Base-by-base conservation (phyloP, 108 stramenopile species). In the Cyclotella choctawhatcheeana region DNA sequence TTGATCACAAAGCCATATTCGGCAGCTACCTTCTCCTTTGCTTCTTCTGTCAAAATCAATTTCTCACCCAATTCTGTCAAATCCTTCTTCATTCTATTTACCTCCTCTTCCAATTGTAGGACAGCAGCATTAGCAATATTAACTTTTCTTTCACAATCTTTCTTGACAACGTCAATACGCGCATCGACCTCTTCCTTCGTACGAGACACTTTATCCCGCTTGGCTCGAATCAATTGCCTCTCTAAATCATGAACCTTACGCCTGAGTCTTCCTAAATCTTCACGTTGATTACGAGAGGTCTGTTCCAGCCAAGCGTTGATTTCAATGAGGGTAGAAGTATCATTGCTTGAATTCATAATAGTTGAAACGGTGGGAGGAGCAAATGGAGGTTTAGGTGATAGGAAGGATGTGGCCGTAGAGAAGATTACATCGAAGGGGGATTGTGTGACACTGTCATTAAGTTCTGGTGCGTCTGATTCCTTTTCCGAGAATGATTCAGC, bases 1-100 rank as follows among this genome's bases (percentile, higher is more conserved):
- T 70, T 73, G 27, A 45, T 40, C 22, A 61, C 71, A 60, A 67
- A 73, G 25, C 27, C 48, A 18, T 72, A 79, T 30, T 79, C 78
- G 18, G 78, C 78, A 0, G 66, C 65, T 1, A 72, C 32, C 10
- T 66, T 71, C 21, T 72, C 78, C 44, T 68, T 79, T 2, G 31
- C 65, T 53, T 79, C 78, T 24, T 71, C 29, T 1, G 31, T 56
- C 31, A 67, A 25, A 5, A 60, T 31, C 37, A 67, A 44, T 22
- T 25, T 47, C 2, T 2, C 27, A 21, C 24, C 10, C 5, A 16
- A 32, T 27, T 56, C 37, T 40, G 37, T 12, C 6, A 40, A 12
- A 12, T 40, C 37, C 6, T 6, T 12, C 6, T 40, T 40, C 8
- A 40, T 6, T 40, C 37, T 27, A 31, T 58, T 40, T 30, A 58